These are phyloP conservation scores for Lactifluus echinatus DNA, from an alignment of 768 basidiomycete genomes.

Conservation along the genomic window DNA sequence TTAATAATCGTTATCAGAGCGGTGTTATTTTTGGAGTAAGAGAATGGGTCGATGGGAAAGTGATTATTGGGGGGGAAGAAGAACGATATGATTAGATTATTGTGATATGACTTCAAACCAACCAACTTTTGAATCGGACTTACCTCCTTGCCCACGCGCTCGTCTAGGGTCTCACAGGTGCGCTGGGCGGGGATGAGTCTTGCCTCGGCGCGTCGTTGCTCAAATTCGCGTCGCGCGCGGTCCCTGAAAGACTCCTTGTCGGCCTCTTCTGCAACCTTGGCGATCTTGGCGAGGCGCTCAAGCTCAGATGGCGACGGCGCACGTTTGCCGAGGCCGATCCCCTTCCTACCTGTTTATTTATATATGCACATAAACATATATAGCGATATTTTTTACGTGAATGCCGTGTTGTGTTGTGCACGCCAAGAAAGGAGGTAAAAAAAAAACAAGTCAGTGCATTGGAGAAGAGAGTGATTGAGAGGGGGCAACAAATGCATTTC, in stretches of 20 bases:
- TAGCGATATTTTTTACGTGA: too few species aligned
- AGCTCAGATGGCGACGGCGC: constrained; percentile 52
- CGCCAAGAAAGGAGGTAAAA: too few species aligned
- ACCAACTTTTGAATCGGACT: constrained; percentile 22
- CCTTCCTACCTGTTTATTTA: constrained; percentile 52
- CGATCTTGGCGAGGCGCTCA: constrained; percentile 66
- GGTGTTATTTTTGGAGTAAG: too few species aligned
- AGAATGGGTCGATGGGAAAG: too few species aligned
- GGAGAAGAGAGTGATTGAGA: background rate
- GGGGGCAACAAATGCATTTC: background rate
- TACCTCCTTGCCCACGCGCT: constrained; percentile 58
- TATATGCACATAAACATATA: background rate
- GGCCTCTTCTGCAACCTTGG: constrained; percentile 47
- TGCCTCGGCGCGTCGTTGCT: constrained; percentile 65
- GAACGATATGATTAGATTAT: too few species aligned
- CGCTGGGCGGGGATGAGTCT: constrained; percentile 62
- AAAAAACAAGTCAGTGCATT: background rate
- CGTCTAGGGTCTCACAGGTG: constrained; percentile 70
- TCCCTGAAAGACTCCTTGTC: constrained; percentile 57
- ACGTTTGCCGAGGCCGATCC: constrained; percentile 66
- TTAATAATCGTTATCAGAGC: background rate
- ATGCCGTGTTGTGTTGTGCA: too few species aligned
- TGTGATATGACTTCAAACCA: too few species aligned
- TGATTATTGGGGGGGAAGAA: too few species aligned
- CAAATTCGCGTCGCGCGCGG: constrained; percentile 63